Base-by-base conservation (phyloP, 1,284 basidiomycete genomes). In the Melampsora americana region DNA sequence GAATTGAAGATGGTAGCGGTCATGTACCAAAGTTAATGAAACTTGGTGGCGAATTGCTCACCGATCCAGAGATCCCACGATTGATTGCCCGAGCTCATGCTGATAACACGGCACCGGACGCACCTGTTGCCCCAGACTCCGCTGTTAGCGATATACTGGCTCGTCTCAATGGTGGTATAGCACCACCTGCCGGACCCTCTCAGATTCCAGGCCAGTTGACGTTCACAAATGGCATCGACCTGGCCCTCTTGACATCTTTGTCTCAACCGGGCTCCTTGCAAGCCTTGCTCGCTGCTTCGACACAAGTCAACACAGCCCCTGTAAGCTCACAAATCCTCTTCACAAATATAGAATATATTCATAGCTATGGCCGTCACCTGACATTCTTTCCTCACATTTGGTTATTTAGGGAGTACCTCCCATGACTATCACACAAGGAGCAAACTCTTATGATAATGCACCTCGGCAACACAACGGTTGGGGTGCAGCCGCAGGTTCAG, bases 41-140 rank as follows among this genome's bases (percentile, higher is more conserved):
- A 46, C 71, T 66, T 14, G 62, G 66, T 44, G 66, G 73, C 16
- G 44, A 61, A 60, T 59, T 75, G 32, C 26, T 68, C 48, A 32
- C 50, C 23, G 73, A 75, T 46, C 73, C 73, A 26, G 73, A 75
- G 56, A 46, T 75, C 20, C 66, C 73, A 11, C 66, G 56, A 28
- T 48, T 67, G 66, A 75, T 75, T 68, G 73, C 73, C 3, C 66
- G 60, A 62, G 73, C 73, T 23, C 66, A 75, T 50, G 66, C 73
- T 32, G 73, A 68, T 48, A 75, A 68, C 44, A 66, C 73, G 48
- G 64, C 65, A 26, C 48, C 48, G 11, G 61, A 74, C 30, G 71
- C 71, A 59, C 73, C 73, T 23, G 66, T 75, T 46, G 73, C 73
- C 14, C 73, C 73, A 48, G 73, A 75, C 46, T 62, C 64, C 26